Percentiles rank a stretch among this genome's conserved stretches.
These are phyloP conservation scores for Mucor sp. DNA, from an alignment of 371 early-diverging fungal species.

Conservation along the genomic window DNA sequence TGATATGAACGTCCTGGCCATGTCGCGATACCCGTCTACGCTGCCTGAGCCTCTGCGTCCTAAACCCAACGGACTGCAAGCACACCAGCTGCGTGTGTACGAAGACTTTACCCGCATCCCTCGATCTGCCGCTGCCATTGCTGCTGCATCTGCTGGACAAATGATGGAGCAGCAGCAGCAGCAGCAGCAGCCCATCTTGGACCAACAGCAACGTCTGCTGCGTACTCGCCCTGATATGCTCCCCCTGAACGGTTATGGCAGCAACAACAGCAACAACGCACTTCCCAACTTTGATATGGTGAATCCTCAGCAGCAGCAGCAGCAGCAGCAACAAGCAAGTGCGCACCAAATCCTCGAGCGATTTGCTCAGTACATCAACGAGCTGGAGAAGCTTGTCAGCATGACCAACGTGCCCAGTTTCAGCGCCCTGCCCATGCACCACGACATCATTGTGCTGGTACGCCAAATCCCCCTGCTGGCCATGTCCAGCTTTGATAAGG, in stretches of 20 bases:
- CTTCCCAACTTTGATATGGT: background rate
- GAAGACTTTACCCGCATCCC: conserved; percentile 69
- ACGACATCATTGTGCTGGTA: conserved; percentile 75
- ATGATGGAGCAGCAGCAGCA: conserved; percentile 15
- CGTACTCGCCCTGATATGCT: conserved; percentile 38
- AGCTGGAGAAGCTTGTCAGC: conserved; percentile 74
- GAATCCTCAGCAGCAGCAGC: background rate
- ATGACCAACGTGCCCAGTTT: conserved; percentile 60
- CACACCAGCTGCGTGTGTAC: conserved; percentile 80
- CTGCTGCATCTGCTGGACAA: conserved; percentile 20
- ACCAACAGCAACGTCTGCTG: conserved; percentile 19
- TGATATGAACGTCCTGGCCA: conserved; percentile 76
- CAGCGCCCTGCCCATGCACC: conserved; percentile 72
- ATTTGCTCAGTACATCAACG: conserved; percentile 68
- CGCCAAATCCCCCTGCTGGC: conserved; percentile 72
- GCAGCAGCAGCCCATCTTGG: background rate
- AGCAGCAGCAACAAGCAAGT: conserved; percentile 26
- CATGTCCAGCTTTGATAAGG: conserved; percentile 68
- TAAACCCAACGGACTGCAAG: conserved; percentile 78
- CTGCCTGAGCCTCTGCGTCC: conserved; percentile 85
- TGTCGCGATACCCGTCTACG: conserved; percentile 75
- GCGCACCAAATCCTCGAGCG: conserved; percentile 70
- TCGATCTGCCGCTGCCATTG: conserved; percentile 22
- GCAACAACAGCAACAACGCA: conserved; percentile 14
- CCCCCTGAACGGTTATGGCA: conserved; percentile 36